A percentile compares a stretch with the other conserved stretches of the same genome.
These are phyloP conservation scores for Verbena officinalis DNA, from an alignment of 257 asterid genomes.

Conservation along the genomic window DNA sequence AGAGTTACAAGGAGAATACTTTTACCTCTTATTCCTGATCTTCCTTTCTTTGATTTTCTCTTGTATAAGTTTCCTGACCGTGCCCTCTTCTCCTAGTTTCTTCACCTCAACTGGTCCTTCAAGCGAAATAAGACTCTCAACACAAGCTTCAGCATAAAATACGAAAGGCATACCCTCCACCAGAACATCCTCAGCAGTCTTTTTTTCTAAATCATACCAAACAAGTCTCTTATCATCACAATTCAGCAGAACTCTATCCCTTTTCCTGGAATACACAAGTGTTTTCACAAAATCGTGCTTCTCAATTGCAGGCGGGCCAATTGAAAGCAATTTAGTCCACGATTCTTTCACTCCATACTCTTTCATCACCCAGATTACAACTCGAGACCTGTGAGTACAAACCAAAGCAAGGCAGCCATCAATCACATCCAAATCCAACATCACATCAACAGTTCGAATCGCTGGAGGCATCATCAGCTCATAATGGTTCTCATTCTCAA, in stretches of 20 bases:
- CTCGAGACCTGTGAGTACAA: constrained; percentile 28
- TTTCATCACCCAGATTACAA: constrained; percentile 70
- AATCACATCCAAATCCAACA: constrained; percentile 39
- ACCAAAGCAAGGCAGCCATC: constrained; percentile 50
- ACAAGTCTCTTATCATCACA: constrained; percentile 44
- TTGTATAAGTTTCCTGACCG: not conserved
- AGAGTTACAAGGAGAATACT: constrained; percentile 1
- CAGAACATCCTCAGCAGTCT: constrained; percentile 32
- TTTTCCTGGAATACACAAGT: constrained; percentile 44
- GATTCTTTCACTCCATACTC: constrained; percentile 58
- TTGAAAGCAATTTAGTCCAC: constrained; percentile 56
- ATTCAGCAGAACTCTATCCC: constrained; percentile 44
- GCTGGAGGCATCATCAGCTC: constrained; percentile 45
- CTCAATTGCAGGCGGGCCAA: constrained; percentile 43
- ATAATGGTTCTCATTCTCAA: constrained; percentile 48
- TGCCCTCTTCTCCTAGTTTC: constrained; percentile 30
- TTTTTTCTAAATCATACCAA: constrained; percentile 46
- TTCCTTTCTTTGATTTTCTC: constrained; percentile 26
- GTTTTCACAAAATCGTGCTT: constrained; percentile 35
- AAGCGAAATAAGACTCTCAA: constrained; percentile 50
- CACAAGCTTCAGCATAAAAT: constrained; percentile 50
- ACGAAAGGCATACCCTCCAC: constrained; percentile 49
- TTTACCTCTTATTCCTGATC: constrained; percentile 41
- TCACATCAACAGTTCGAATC: constrained; percentile 24
- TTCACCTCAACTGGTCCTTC: constrained; percentile 28